Percentiles rank a stretch among this genome's conserved stretches.
Evolutionary conservation across 352 stramenopile species (phyloP).

Genomic region (Pythium dissotocum): DNA sequence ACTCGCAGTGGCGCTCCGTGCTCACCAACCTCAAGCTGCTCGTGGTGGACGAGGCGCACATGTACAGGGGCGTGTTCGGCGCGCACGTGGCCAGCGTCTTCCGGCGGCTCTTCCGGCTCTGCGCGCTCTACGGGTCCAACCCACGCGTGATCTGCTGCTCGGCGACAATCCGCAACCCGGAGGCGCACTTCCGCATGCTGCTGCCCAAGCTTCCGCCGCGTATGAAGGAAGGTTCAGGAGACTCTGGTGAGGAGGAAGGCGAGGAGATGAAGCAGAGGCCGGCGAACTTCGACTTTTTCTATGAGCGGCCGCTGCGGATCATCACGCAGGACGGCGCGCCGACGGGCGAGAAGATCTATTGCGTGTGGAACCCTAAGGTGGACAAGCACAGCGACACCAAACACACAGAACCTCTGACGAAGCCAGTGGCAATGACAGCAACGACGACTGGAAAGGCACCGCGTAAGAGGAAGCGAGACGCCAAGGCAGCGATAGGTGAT

Average conservation of each 20-base stretch:
- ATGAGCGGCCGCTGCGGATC: slow-evolving; percentile 49
- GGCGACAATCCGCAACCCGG: slow-evolving; percentile 94
- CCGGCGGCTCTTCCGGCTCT: slow-evolving; percentile 89
- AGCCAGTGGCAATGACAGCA: background rate
- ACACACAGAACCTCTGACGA: background rate
- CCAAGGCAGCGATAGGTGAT: background rate
- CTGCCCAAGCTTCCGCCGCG: slow-evolving; percentile 66
- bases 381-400: slow-evolving; percentile 17
- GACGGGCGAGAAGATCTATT: slow-evolving; percentile 91
- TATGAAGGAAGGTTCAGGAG: background rate
- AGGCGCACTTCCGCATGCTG: slow-evolving; percentile 90
- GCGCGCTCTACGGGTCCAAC: slow-evolving; percentile 73
- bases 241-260: background rate
- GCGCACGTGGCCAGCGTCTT: slow-evolving; percentile 88
- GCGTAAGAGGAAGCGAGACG: slow-evolving; percentile 7
- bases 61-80: slow-evolving; percentile 92
- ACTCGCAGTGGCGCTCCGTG: slow-evolving; percentile 88
- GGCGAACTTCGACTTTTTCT: slow-evolving; percentile 63
- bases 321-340: slow-evolving; percentile 92
- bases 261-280: slow-evolving; percentile 17
- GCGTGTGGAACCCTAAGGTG: slow-evolving; percentile 93
- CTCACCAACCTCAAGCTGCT: slow-evolving; percentile 86
- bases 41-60: slow-evolving; percentile 91
- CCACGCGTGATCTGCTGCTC: slow-evolving; percentile 95
- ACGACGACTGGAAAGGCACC: background rate